phyloP scores from a whole-genome alignment of 371 early-diverging fungal species.

The Polyrhizophydium stewartii region DNA sequence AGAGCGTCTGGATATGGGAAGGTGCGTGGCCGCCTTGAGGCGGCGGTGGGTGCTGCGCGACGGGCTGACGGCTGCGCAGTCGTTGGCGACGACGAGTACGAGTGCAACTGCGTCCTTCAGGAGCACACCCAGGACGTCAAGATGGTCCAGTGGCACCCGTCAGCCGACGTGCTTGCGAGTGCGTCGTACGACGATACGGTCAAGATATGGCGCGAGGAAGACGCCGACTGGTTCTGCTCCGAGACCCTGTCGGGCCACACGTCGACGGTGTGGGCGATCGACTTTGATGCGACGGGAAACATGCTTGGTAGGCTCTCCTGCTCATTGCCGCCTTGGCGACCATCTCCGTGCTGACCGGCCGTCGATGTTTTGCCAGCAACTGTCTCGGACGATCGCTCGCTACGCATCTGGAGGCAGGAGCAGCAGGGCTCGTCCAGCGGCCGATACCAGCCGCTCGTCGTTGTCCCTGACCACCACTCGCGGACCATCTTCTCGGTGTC shows the following conservation, averaged over 20 bases:
- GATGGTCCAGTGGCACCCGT: constrained; percentile 89
- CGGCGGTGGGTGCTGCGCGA: no score
- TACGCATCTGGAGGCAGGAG: constrained; percentile 76
- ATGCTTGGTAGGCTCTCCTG: constrained; percentile 45
- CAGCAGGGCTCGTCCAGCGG: constrained; percentile 46
- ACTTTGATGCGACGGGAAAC: constrained; percentile 78
- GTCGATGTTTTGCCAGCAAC: constrained; percentile 54
- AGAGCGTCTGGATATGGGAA: constrained; percentile 98
- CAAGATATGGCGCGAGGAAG: constrained; percentile 82
- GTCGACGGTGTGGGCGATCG: constrained; percentile 92
- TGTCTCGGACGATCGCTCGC: constrained; percentile 82
- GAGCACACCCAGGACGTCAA: constrained; percentile 98
- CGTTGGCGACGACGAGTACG: constrained; percentile 77
- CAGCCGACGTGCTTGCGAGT: constrained; percentile 75
- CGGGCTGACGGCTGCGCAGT: constrained; percentile 13
- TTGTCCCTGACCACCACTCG: constrained; percentile 63
- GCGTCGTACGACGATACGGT: constrained; percentile 95
- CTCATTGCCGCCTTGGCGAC: not conserved
- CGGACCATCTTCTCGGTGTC: constrained; percentile 90
- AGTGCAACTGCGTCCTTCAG: constrained; percentile 89
- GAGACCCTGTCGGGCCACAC: constrained; percentile 79
- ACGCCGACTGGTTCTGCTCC: constrained; percentile 92
- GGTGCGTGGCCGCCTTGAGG: constrained; percentile 46
- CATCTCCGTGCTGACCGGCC: no score
- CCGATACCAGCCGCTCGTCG: constrained; percentile 34